Conservation (phyloP, 2,329 filamentous ascomycete genomes). For the Arthrocladium fulminans region DNA sequence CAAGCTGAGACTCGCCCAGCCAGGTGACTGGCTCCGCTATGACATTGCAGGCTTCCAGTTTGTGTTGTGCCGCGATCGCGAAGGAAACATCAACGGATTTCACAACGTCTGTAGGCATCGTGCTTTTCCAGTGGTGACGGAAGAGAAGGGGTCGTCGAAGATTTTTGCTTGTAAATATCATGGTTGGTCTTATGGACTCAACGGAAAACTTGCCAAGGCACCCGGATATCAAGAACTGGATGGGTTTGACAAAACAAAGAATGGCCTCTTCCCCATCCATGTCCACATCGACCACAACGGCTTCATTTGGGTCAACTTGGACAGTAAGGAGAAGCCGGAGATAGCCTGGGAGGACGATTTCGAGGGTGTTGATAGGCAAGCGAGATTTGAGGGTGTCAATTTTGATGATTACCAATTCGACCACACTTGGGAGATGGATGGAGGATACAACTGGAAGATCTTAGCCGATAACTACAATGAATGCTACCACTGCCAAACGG, state of each 20-base stretch:
- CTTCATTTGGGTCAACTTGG: slow-evolving; percentile 22
- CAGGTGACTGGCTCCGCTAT: slow-evolving; percentile 32
- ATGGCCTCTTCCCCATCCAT: slow-evolving; percentile 40
- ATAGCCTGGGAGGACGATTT: slow-evolving; percentile 19
- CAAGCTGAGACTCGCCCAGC: slow-evolving; percentile 38
- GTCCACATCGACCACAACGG: slow-evolving; percentile 17
- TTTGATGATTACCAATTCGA: slow-evolving; percentile 47
- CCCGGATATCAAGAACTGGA: slow-evolving; percentile 50
- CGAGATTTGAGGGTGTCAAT: slow-evolving; percentile 41
- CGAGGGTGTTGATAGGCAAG: slow-evolving; percentile 35
- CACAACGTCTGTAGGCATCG: slow-evolving; percentile 57
- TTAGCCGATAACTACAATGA: slow-evolving; percentile 23
- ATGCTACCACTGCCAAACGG: slow-evolving; percentile 52
- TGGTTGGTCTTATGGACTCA: slow-evolving; percentile 54
- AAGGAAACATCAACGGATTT: slow-evolving; percentile 49
- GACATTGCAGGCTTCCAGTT: slow-evolving; percentile 44
- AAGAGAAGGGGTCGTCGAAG: slow-evolving; percentile 17
- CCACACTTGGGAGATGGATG: slow-evolving; percentile 24
- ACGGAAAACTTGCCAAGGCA: slow-evolving; percentile 52
- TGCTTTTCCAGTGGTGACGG: slow-evolving; percentile 45
- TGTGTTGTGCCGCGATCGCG: slow-evolving; percentile 42
- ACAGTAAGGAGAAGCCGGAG: slow-evolving; percentile 12
- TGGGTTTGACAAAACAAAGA: slow-evolving; percentile 50
- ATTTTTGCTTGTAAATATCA: slow-evolving; percentile 55
- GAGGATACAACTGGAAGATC: slow-evolving; percentile 23